A percentile compares a stretch with the other conserved stretches of the same genome.
These are phyloP conservation scores for Chrysanthemum seticuspe DNA, from an alignment of 129 eudicot species.

Conservation along the genomic window DNA sequence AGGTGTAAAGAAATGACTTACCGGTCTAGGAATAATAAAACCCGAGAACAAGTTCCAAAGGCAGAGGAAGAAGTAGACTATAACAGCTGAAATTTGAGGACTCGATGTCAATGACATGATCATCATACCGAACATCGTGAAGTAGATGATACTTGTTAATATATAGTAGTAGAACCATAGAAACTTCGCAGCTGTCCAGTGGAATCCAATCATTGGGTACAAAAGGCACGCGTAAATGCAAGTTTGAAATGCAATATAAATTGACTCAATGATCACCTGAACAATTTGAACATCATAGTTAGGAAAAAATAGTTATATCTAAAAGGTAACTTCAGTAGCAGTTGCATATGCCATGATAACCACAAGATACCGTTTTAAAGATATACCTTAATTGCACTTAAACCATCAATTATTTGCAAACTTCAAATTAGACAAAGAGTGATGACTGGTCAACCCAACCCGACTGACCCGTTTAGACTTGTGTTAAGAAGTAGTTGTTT, in stretches of 20 bases:
- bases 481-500: too few relatives aligned
- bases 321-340: too few relatives aligned
- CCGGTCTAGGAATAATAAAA: conserved; percentile 35
- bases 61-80: conserved; percentile 36
- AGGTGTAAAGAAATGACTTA: conserved; percentile 10
- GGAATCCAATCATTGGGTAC: conserved; percentile 33
- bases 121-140: conserved; percentile 41
- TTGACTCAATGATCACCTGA: conserved; percentile 32
- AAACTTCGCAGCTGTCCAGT: conserved; percentile 27
- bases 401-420: background rate
- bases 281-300: conserved; percentile 5
- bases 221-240: conserved; percentile 22
- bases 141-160: conserved; percentile 30
- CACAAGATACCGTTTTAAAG: too few relatives aligned
- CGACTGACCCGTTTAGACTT: too few relatives aligned
- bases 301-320: background rate
- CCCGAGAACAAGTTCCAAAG: conserved; percentile 39
- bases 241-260: conserved; percentile 32
- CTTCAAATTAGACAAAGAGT: too few relatives aligned
- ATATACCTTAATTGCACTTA: too few relatives aligned
- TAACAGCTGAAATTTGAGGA: conserved; percentile 34
- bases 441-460: too few relatives aligned
- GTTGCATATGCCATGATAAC: too few relatives aligned
- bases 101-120: conserved; percentile 32
- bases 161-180: conserved; percentile 37